Evolutionary conservation across 139 green algal genomes (phyloP).

Genomic region (Raphidocelis subcapitata): DNA sequence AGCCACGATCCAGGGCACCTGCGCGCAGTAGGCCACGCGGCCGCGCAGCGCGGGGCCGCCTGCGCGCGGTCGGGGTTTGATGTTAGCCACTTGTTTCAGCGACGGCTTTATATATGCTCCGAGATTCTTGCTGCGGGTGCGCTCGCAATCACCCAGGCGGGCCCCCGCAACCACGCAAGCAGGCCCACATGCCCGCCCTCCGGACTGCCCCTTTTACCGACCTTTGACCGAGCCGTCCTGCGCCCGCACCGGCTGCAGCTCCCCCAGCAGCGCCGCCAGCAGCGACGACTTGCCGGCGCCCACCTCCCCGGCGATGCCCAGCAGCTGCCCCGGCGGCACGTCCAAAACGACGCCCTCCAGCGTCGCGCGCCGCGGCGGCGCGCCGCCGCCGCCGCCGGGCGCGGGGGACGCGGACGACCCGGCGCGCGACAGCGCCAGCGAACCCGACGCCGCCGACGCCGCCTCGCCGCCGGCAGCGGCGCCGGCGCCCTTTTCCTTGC

Average conservation of each 20-base stretch:
- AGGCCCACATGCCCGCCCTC: neutral
- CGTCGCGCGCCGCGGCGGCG: conserved; percentile 16
- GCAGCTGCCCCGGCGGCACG: conserved; percentile 58
- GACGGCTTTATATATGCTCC: too few relatives aligned
- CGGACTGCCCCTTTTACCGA: neutral
- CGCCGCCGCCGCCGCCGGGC: neutral
- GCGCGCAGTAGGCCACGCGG: conserved; percentile 66
- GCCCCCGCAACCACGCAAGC: neutral
- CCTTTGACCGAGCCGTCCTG: neutral
- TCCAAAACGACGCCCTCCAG: conserved; percentile 48
- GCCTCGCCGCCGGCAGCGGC: neutral
- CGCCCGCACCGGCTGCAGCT: conserved; percentile 63
- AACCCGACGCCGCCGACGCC: neutral
- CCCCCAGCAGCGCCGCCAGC: conserved; percentile 74
- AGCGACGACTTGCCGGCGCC: conserved; percentile 72
- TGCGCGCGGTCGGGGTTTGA: too few relatives aligned
- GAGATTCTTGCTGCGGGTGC: too few relatives aligned
- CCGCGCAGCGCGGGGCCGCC: conserved; percentile 49
- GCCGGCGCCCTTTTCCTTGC: neutral
- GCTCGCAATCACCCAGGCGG: too few relatives aligned
- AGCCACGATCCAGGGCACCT: conserved; percentile 77
- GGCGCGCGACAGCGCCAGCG: too few relatives aligned
- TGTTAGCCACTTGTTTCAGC: too few relatives aligned
- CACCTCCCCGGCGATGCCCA: conserved; percentile 67
- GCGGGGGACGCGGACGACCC: too few relatives aligned